Evolutionary conservation across 1,139 yeast species (phyloP).

Genomic region (Saccharomyces hybrid): DNA sequence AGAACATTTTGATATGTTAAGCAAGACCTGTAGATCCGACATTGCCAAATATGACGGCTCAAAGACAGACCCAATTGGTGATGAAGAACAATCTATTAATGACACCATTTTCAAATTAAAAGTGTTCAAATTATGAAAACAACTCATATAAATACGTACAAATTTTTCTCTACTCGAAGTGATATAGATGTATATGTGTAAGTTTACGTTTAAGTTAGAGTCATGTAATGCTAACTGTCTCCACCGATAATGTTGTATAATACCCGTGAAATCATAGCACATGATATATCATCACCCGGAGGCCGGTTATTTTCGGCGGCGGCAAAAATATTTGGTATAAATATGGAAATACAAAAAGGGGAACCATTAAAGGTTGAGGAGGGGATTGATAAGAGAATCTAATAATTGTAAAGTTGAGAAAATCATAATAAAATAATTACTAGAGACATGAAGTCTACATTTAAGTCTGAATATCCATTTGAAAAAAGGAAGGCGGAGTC

Average conservation of each 20-base stretch:
- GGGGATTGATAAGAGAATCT: conserved; percentile 4
- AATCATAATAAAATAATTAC: conserved; percentile 4
- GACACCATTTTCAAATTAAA: conserved; percentile 78
- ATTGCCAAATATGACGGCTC: conserved; percentile 32
- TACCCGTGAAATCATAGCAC: not conserved
- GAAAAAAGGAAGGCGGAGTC: conserved; percentile 97
- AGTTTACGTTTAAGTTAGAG: conserved; percentile 3
- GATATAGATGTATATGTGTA: not conserved
- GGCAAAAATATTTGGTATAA: not conserved
- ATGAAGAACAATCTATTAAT: conserved; percentile 84
- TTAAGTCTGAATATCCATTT: conserved; percentile 34
- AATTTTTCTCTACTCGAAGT: not conserved
- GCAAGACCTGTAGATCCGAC: conserved; percentile 63
- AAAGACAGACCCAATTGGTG: conserved; percentile 51
- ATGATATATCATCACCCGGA: not conserved
- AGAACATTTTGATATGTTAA: conserved; percentile 58
- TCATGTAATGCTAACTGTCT: not conserved
- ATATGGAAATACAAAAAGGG: conserved; percentile 4
- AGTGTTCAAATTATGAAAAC: conserved; percentile 45
- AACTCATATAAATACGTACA: not conserved
- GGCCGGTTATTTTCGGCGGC: not conserved
- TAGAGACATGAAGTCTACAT: conserved; percentile 28
- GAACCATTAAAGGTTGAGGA: not conserved
- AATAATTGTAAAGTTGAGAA: conserved; percentile 1
- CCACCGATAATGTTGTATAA: not conserved